Base-by-base conservation (phyloP, 768 basidiomycete species). In the Cystofilobasidium bisporidii region DNA sequence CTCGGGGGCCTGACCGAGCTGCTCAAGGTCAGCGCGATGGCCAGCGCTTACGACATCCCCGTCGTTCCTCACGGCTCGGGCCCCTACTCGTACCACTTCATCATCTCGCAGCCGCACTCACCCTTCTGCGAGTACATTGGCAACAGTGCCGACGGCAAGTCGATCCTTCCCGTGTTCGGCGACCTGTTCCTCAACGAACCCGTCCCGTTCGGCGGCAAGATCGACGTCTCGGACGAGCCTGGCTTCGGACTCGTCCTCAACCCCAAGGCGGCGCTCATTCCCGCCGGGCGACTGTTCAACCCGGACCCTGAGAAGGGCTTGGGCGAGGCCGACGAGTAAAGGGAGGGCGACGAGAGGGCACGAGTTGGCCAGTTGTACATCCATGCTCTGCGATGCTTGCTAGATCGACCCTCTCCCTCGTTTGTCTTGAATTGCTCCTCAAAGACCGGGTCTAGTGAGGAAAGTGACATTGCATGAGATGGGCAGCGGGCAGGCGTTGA, bases 1-100 rank as follows among this genome's bases (percentile, higher is more conserved):
- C 63, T 60, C n/a, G 76, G 77, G 36, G 77, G 77, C 47, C 65
- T 78, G 50, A 78, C 77, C 50, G 77, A 78, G 69, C 72, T 78
- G 38, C 75, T 78, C 72, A 78, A 77, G 62, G 77, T 78, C 41
- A 74, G 74, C 18, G 70, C 71, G 63, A 70, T 61, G 61, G 59
- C 57, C 18, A 5, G 33, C 47, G 59, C 69, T 6, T 81, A 82
- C 71, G 64, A 82, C 71, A 79, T 81, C 56, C 80, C 80, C 30
- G 79, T 81, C 55, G 79, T 81, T 22, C 80, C 80, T 10, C 80
- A 81, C 72, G 81, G 80, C 38, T 79, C 78, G 17, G 80, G 81
- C 15, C 79, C 79, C 30, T 82, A 82, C 75, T 79, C 77, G 56
- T 81, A 80, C 75, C 79, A 80, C 68, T 80, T 80, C 43, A 79